These are phyloP conservation scores for Eutrema japonicum DNA, from an alignment of 345 rosid genomes.

Conservation along the genomic window DNA sequence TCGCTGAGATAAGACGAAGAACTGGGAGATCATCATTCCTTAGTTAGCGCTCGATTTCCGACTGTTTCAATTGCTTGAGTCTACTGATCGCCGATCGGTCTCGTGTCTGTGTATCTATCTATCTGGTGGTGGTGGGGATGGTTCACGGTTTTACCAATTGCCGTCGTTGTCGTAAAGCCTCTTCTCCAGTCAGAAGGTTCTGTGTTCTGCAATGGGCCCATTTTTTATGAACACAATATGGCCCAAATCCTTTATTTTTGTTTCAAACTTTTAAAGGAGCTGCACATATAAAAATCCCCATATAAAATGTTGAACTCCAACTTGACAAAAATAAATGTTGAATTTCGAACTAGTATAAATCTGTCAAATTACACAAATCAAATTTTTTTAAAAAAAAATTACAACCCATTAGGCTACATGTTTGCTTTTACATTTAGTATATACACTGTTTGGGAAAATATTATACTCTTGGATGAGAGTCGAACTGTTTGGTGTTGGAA, in stretches of 20 bases:
- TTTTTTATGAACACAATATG: not conserved
- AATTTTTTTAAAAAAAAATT: too few relatives aligned
- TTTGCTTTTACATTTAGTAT: too few relatives aligned
- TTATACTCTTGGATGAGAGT: too few relatives aligned
- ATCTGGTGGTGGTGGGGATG: conserved; percentile 31
- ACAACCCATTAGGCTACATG: too few relatives aligned
- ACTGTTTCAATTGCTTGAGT: not conserved
- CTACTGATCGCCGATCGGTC: conserved; percentile 38
- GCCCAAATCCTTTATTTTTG: conserved; percentile 20
- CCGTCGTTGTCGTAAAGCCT: conserved; percentile 28
- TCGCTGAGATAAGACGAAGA: conserved; percentile 95
- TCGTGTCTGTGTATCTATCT: not conserved
- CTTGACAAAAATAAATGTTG: not conserved
- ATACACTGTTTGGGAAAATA: too few relatives aligned
- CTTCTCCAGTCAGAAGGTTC: conserved; percentile 12
- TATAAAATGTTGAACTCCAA: too few relatives aligned
- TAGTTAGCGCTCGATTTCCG: conserved; percentile 14
- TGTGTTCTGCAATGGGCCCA: conserved; percentile 17
- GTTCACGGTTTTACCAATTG: conserved; percentile 29
- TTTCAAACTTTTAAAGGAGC: not conserved
- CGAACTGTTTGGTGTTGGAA: too few relatives aligned
- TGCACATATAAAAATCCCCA: not conserved
- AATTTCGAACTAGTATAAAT: not conserved
- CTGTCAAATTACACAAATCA: not conserved
- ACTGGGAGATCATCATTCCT: conserved; percentile 83